Percentiles rank a stretch among this genome's conserved stretches.
Conservation (phyloP, 345 rosid genomes). For the Xanthoceras sorbifolium region DNA sequence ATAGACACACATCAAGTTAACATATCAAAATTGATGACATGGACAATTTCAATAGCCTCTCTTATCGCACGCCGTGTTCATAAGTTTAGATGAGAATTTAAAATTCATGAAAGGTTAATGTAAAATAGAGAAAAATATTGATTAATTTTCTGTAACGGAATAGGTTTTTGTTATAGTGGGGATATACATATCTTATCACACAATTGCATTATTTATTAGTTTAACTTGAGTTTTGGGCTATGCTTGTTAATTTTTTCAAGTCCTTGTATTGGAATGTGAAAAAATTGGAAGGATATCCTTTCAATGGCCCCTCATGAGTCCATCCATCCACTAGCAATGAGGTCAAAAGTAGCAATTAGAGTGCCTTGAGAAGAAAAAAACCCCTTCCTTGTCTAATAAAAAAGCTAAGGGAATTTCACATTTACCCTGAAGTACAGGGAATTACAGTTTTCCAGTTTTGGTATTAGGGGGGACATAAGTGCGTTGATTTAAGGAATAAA, state of each 20-base stretch:
- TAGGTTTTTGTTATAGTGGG: conserved; percentile 14
- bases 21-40: background rate
- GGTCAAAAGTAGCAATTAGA: conserved; percentile 55
- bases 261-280: conserved; percentile 1
- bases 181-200: conserved; percentile 19
- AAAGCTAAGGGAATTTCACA: conserved; percentile 25
- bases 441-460: too few species aligned
- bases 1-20: background rate
- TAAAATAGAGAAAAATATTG: too few species aligned
- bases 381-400: conserved; percentile 33
- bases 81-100: too few species aligned
- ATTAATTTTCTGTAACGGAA: background rate
- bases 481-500: too few species aligned
- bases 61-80: too few species aligned
- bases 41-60: background rate
- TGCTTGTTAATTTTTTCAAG: conserved; percentile 7
- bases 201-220: conserved; percentile 31
- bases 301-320: conserved; percentile 25
- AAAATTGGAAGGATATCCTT: conserved; percentile 35
- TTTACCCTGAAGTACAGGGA: too few species aligned
- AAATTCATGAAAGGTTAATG: too few species aligned
- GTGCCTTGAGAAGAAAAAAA: conserved; percentile 41
- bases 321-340: conserved; percentile 23
- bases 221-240: conserved; percentile 36
- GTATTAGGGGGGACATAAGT: too few species aligned